Evolutionary conservation across 306 rosid species (phyloP), one percentile per base, ranked within the genome.

Genomic region (Vigna nakashimae): DNA sequence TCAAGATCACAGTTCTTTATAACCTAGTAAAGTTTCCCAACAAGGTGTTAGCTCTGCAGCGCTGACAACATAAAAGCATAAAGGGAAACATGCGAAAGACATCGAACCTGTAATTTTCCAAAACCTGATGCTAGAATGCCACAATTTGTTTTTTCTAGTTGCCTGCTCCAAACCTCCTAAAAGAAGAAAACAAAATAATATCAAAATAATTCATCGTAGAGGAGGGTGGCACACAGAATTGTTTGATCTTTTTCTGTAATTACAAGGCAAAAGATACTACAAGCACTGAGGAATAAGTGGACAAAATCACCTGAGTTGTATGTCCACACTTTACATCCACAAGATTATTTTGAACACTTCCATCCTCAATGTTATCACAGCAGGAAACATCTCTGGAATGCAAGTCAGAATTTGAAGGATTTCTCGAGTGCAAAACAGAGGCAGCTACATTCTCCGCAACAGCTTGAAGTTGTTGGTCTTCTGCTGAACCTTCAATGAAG

Each of bases 391-490:
- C 80, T 79, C 55, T 79, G 18, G 86, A 83, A 60, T 64, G 85
- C 49, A 83, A 62, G 75, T 81, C 89, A 60, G 87, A 68, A 85
- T 69, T 88, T 75, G 89, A 84, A 11, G 83, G 76, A 36, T 71
- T 63, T 46, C 84, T 67, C 53, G 91, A 77, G 82, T 80, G 93
- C 78, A 92, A 83, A 82, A 90, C 96, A 81, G 93, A 86, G 81
- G 97, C 97, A 78, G 97, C 96, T 45, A 94, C 97, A 68, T 89
- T 92, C 83, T 92, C 97, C 4, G 97, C 97, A 84, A 94, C 92
- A 86, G 94, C 94, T 89, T 92, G 94, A 83, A 92, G 97, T 40
- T 90, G 93, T 82, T 89, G 93, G 75, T 92, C 98, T 83, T 92
- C 97, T 0, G 86, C 78, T 15, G 89, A 92, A 63, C 88, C 93